Conservation (phyloP, 2,329 filamentous ascomycete species). For the Cytospora mali region DNA sequence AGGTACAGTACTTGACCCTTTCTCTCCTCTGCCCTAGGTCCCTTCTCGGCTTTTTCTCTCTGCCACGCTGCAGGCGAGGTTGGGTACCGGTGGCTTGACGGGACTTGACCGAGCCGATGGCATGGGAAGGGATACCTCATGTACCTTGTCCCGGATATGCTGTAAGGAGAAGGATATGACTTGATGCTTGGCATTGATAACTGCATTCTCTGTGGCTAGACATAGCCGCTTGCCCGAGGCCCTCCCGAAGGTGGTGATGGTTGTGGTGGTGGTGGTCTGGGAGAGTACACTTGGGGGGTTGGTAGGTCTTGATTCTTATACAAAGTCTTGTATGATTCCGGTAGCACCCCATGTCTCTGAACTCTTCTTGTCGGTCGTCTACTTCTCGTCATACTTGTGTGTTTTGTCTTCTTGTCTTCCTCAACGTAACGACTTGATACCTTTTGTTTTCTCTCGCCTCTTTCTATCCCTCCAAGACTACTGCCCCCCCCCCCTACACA, state of each 20-base stretch:
- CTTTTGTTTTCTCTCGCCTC: background rate
- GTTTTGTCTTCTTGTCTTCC: background rate
- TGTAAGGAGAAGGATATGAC: background rate
- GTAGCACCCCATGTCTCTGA: background rate
- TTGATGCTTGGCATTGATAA: conserved; percentile 15
- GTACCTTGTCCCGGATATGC: background rate
- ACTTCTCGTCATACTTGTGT: background rate
- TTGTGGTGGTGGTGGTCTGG: background rate
- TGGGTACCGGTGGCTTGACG: conserved; percentile 8
- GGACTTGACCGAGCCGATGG: conserved; percentile 17
- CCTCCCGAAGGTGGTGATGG: conserved; percentile 33
- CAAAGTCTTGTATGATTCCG: conserved; percentile 19
- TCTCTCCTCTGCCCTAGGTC: too few species aligned
- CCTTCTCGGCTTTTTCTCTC: background rate
- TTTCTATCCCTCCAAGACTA: background rate
- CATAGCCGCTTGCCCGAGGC: conserved; percentile 40
- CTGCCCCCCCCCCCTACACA: background rate
- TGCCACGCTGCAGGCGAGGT: background rate
- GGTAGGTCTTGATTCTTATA: background rate
- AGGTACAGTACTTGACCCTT: conserved; percentile 15
- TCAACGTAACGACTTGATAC: background rate
- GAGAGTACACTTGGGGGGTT: background rate
- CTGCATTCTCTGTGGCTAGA: conserved; percentile 29
- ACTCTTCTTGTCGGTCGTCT: background rate
- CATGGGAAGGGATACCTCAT: background rate